Base-by-base conservation (phyloP, 2,329 filamentous ascomycete genomes). In the Fusarium oligoseptatum region DNA sequence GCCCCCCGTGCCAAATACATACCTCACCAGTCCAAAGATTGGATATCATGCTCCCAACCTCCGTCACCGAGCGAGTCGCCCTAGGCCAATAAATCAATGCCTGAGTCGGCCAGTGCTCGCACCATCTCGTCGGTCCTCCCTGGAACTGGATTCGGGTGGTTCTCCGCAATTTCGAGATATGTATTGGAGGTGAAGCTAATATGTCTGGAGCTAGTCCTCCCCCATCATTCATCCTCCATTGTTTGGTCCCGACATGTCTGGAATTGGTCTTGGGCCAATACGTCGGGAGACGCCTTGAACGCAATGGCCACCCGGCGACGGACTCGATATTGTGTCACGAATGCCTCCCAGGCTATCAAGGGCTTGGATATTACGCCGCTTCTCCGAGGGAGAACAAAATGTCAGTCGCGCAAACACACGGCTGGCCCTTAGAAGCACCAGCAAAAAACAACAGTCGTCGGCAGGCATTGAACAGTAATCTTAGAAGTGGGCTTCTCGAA, bases 391-490 rank as follows among this genome's bases (percentile, higher is more conserved):
- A 52, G 48, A 52, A 34, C 32, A 34, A 12, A 34, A 34, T 17
- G 27, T 32, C 27, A 55, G 48, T n/a, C 48, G 27, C 27, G 27
- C 48, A 20, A 55, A 55, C 48, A 32, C 27, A 32, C 27, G 45
- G 48, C 48, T 48, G 22, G 43, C 22, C 43, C 10, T 24, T 27
- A 52, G 24, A 52, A 50, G 45, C 45, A 50, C 20, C 41, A 22
- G 36, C 14, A 22, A 34, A 52, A 52, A 52, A 52, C 48, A 39
- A 60, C 57, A 60, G 22, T 20, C 56, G 32, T 20, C 60, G 64
- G 24, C 50, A 71, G 74, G 77, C 76, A 79, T 78, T 79, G 74
- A 79, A 65, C 69, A 77, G 73, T 72, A 78, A 79, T 79, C 70
- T 79, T 68, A 76, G 56, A 60, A 73, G 75, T 73, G 74, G 70